Percentiles rank a stretch among this genome's conserved stretches.
Evolutionary conservation across 1,284 basidiomycete species (phyloP).

Genomic region (Sphaerobolus stellatus): DNA sequence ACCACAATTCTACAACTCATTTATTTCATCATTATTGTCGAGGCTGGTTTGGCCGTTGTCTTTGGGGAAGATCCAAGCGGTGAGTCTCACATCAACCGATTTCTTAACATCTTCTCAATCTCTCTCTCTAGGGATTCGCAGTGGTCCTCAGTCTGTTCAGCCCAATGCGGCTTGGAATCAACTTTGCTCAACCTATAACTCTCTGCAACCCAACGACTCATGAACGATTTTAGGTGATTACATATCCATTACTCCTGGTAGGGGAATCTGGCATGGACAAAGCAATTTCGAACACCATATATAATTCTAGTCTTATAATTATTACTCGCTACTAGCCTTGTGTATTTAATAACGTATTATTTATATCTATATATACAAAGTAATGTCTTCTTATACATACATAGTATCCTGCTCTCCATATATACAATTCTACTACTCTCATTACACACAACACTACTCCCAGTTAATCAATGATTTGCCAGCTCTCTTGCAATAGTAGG

Average conservation of each 20-base stretch:
- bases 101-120: background rate
- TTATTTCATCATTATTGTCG: background rate
- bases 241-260: background rate
- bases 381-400: no score
- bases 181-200: conserved; percentile 8
- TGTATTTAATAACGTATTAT: no score
- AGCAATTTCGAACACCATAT: background rate
- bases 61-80: conserved; percentile 6
- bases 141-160: conserved; percentile 2
- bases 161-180: conserved; percentile 5
- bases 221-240: background rate
- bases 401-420: no score
- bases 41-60: conserved; percentile 2
- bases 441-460: no score
- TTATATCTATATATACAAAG: no score
- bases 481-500: no score
- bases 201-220: background rate
- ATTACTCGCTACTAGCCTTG: no score
- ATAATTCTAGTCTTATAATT: background rate
- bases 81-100: background rate
- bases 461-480: no score
- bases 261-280: background rate
- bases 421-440: no score
- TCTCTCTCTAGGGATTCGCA: conserved; percentile 2
- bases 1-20: background rate